phyloP scores from a whole-genome alignment of 164 flowering plant species.

The Buxus sempervirens region DNA sequence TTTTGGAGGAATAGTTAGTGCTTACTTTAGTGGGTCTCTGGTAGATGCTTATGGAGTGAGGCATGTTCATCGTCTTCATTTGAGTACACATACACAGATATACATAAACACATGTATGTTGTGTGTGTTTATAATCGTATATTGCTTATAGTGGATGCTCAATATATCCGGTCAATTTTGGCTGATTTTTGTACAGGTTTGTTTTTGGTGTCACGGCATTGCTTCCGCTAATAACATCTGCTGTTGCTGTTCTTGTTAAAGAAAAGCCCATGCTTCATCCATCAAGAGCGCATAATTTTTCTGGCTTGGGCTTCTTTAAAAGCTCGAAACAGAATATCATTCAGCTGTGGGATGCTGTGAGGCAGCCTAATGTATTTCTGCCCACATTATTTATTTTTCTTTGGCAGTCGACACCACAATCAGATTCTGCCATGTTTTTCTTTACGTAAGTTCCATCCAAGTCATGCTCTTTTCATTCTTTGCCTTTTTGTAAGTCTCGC shows the following conservation, averaged over 20 bases:
- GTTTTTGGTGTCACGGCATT: constrained; percentile 95
- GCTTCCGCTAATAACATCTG: constrained; percentile 90
- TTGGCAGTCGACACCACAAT: constrained; percentile 98
- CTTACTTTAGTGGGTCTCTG: constrained; percentile 96
- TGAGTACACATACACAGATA: too few relatives aligned
- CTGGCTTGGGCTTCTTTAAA: constrained; percentile 47
- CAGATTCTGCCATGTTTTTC: constrained; percentile 97
- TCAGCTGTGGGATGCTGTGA: constrained; percentile 76
- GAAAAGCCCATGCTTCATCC: constrained; percentile 52
- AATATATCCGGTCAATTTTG: background rate
- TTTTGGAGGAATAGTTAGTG: constrained; percentile 94
- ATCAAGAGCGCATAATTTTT: constrained; percentile 33
- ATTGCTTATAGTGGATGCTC: background rate
- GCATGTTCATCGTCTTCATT: constrained; percentile 30
- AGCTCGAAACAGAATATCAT: constrained; percentile 56
- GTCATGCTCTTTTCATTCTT: background rate
- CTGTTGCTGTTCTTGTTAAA: constrained; percentile 89
- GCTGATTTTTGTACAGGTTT: constrained; percentile 50
- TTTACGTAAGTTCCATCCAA: constrained; percentile 58
- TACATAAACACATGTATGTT: too few relatives aligned
- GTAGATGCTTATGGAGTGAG: constrained; percentile 95
- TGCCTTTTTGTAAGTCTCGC: background rate
- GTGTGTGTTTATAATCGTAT: too few relatives aligned
- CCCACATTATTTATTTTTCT: constrained; percentile 88
- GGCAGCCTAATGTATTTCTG: constrained; percentile 75